Conservation (phyloP, 2,329 filamentous ascomycete species). For the Alternaria longipes region DNA sequence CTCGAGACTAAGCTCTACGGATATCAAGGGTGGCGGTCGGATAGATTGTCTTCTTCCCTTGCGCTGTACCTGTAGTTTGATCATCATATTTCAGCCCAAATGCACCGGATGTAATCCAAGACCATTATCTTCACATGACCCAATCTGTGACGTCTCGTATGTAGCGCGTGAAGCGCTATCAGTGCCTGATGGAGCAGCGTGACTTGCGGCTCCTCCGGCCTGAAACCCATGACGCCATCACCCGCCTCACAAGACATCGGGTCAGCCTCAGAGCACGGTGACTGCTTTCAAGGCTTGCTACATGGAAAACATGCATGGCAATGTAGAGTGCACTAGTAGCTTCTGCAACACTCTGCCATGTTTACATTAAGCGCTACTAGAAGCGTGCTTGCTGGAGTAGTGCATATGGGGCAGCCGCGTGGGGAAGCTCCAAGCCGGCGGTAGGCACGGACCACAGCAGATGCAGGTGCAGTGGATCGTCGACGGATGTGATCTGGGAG, state of each 20-base stretch:
- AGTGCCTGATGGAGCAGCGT: constrained; percentile 37
- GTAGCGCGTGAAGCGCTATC: constrained; percentile 20
- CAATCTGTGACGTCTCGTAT: constrained; percentile 7
- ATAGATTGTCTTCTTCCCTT: constrained; percentile 23
- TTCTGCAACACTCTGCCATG: neutral
- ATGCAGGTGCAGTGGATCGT: constrained; percentile 30
- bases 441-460: constrained; percentile 26
- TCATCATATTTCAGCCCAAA: constrained; percentile 30
- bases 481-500: constrained; percentile 11
- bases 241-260: constrained; percentile 24
- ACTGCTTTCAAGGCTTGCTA: neutral
- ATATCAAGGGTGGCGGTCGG: constrained; percentile 5
- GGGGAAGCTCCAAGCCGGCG: constrained; percentile 23
- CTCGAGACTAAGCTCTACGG: neutral
- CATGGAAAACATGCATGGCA: neutral
- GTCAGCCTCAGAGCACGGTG: neutral
- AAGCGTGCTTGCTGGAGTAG: constrained; percentile 6
- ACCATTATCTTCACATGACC: neutral
- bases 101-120: constrained; percentile 28
- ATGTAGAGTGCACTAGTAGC: neutral
- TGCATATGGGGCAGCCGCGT: constrained; percentile 13
- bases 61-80: constrained; percentile 34
- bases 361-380: neutral
- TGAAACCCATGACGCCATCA: constrained; percentile 48
- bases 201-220: constrained; percentile 43